These are phyloP conservation scores for Heliamphora exappendiculata DNA, from an alignment of 148 eudicot genomes.

Conservation along the genomic window DNA sequence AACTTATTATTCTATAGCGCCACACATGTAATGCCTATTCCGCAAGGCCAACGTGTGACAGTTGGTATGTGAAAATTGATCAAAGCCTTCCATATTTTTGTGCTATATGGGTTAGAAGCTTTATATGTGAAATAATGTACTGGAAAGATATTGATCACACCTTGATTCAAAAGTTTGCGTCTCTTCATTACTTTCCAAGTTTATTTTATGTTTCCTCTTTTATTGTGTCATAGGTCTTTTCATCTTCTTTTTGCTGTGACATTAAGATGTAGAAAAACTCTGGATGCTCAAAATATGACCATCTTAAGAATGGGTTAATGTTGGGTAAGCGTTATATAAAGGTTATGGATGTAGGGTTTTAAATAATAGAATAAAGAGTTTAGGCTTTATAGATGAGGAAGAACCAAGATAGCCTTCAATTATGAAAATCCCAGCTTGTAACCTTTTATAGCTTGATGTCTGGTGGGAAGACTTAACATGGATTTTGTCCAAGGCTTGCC, in stretches of 20 bases:
- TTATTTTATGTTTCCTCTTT: too few relatives aligned
- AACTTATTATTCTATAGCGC: conserved; percentile 7
- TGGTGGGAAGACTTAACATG: too few relatives aligned
- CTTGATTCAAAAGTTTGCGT: background rate
- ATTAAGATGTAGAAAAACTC: background rate
- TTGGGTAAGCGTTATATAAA: background rate
- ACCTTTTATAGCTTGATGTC: background rate
- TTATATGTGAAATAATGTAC: background rate
- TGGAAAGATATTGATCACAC: background rate
- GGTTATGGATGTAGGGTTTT: background rate
- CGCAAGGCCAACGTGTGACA: too few relatives aligned
- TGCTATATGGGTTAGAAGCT: background rate
- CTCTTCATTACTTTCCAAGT: background rate
- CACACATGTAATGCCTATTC: too few relatives aligned
- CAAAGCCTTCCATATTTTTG: background rate
- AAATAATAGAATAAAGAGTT: background rate
- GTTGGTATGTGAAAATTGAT: background rate
- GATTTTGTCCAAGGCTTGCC: too few relatives aligned
- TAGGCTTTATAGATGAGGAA: background rate
- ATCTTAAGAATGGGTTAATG: background rate
- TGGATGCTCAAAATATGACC: background rate
- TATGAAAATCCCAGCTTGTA: background rate
- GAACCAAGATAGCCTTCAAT: background rate
- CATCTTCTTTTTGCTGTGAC: too few relatives aligned
- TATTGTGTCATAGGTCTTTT: too few relatives aligned